Evolutionary conservation across 148 eudicot genomes (phyloP).

Genomic region (Nepenthes gracilis): DNA sequence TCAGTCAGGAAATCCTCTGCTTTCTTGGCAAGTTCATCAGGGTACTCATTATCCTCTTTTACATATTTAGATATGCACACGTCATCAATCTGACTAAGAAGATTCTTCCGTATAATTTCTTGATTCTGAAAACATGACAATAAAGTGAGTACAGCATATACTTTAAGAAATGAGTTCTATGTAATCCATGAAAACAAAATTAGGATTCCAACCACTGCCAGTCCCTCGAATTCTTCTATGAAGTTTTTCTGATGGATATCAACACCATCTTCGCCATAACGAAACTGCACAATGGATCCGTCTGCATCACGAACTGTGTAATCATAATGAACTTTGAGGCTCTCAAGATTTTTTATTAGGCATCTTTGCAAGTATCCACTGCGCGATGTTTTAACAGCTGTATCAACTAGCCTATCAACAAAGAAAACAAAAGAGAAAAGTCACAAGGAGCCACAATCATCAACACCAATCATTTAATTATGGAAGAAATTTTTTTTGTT

Average conservation of each 20-base stretch:
- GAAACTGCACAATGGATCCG: conserved; percentile 84
- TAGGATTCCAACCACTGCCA: conserved; percentile 43
- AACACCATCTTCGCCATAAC: conserved; percentile 96
- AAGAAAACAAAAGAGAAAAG: not conserved
- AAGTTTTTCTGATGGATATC: conserved; percentile 86
- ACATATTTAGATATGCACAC: conserved; percentile 42
- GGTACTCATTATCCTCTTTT: conserved; percentile 42
- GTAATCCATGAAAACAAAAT: not conserved
- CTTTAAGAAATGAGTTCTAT: not conserved
- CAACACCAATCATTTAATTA: too few species aligned
- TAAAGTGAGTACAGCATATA: not conserved
- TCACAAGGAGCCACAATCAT: not conserved
- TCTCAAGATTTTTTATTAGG: conserved; percentile 81
- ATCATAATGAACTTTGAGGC: conserved; percentile 81
- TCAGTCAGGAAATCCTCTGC: conserved; percentile 26
- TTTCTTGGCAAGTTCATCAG: conserved; percentile 42
- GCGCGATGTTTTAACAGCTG: conserved; percentile 98
- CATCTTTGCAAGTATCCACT: conserved; percentile 98
- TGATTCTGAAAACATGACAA: conserved; percentile 44
- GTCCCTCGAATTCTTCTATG: conserved; percentile 68
- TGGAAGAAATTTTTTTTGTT: too few species aligned
- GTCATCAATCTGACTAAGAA: conserved; percentile 32
- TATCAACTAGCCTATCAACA: conserved; percentile 69
- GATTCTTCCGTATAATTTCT: conserved; percentile 38
- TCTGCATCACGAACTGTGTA: conserved; percentile 96